These are phyloP conservation scores for Nigrospora oryzae DNA, from an alignment of 2,329 filamentous ascomycete species.

Conservation along the genomic window DNA sequence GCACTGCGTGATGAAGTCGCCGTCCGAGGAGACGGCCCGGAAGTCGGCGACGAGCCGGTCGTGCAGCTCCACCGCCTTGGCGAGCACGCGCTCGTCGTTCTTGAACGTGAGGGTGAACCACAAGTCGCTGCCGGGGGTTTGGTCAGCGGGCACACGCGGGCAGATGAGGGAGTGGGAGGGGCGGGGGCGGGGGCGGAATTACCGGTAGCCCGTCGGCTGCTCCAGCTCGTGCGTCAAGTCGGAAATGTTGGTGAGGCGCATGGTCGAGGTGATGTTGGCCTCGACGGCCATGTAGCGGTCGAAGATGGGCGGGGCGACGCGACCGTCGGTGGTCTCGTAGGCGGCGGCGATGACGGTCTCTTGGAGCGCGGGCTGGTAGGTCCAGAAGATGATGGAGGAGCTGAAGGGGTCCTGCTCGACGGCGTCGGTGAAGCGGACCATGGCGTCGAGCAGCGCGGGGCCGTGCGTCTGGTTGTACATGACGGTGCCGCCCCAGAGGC, in stretches of 20 bases:
- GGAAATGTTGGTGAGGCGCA: not conserved
- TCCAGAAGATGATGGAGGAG: not conserved
- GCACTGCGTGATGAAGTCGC: constrained; percentile 21
- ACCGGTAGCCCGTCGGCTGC: not conserved
- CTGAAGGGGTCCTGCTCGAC: constrained; percentile 5
- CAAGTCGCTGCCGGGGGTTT: not conserved
- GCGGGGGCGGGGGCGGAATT: not conserved
- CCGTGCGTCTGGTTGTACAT: not conserved
- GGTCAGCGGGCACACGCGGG: too few species aligned
- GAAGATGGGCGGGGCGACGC: not conserved
- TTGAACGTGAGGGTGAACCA: constrained; percentile 9
- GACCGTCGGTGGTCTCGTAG: not conserved
- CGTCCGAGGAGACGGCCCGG: constrained; percentile 15
- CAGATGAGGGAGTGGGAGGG: too few species aligned
- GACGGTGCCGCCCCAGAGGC: constrained; percentile 8
- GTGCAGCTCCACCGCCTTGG: constrained; percentile 28
- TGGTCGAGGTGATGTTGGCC: not conserved
- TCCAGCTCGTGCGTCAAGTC: constrained; percentile 1
- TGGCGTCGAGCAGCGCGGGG: constrained; percentile 4
- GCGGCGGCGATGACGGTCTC: not conserved
- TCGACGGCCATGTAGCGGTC: not conserved
- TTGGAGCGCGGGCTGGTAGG: not conserved
- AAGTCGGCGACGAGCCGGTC: constrained; percentile 23
- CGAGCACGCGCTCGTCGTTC: constrained; percentile 18
- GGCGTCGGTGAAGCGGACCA: constrained; percentile 5